A percentile compares a stretch with the other conserved stretches of the same genome.
phyloP scores from a whole-genome alignment of 2,329 filamentous ascomycete species.

The Coniochaeta sp. region DNA sequence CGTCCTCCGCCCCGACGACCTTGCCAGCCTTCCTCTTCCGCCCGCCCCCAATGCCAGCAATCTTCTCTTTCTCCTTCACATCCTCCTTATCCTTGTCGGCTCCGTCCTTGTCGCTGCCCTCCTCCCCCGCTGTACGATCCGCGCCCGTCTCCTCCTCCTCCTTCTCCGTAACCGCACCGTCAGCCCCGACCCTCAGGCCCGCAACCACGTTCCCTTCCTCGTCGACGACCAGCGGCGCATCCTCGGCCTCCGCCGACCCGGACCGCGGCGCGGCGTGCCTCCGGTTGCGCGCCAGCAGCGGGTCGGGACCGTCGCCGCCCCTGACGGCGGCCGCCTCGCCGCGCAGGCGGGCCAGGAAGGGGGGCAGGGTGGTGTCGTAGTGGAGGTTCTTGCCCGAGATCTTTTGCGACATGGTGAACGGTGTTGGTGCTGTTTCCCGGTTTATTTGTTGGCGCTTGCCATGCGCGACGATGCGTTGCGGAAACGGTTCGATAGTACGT shows the following conservation, averaged over 20 bases:
- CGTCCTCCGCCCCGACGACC: constrained; percentile 28
- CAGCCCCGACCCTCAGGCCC: constrained; percentile 25
- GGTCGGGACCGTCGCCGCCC: constrained; percentile 43
- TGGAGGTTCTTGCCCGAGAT: constrained; percentile 65
- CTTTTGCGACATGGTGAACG: constrained; percentile 27
- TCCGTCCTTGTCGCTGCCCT: constrained; percentile 2
- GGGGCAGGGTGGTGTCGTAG: constrained; percentile 54
- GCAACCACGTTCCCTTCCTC: constrained; percentile 59
- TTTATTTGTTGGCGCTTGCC: neutral
- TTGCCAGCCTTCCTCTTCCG: constrained; percentile 52
- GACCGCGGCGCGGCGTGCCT: constrained; percentile 47
- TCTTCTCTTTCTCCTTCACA: constrained; percentile 17
- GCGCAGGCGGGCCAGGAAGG: constrained; percentile 52
- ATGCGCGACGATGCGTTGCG: neutral
- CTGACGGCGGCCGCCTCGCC: constrained; percentile 38
- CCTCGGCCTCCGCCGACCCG: constrained; percentile 65
- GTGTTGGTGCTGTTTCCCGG: too few species aligned
- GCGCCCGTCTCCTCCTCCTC: constrained; percentile 13
- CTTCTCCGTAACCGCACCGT: constrained; percentile 32
- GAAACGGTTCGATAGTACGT: neutral
- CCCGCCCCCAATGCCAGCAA: constrained; percentile 32
- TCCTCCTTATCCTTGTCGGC: constrained; percentile 20
- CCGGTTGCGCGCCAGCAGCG: constrained; percentile 40
- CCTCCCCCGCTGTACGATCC: constrained; percentile 13
- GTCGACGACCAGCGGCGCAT: constrained; percentile 68